Conservation (phyloP, 768 basidiomycete genomes). For the Auriscalpium vulgare region DNA sequence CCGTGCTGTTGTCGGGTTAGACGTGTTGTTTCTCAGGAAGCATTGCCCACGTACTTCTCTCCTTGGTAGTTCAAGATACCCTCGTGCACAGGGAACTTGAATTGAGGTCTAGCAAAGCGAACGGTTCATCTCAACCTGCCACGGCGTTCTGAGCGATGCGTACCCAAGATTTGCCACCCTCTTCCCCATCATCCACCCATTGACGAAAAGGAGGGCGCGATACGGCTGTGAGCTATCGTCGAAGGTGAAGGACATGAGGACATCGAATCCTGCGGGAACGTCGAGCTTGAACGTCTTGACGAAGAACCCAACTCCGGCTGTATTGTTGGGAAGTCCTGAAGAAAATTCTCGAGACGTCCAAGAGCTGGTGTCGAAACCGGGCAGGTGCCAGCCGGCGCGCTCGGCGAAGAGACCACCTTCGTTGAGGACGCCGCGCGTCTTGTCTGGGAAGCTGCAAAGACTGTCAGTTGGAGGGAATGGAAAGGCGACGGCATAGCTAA, state of each 20-base stretch:
- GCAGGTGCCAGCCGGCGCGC: slow-evolving; percentile 40
- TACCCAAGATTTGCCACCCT: slow-evolving; percentile 26
- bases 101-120: slow-evolving; percentile 44
- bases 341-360: slow-evolving; percentile 54
- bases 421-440: slow-evolving; percentile 39
- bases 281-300: slow-evolving; percentile 62
- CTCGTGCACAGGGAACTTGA: slow-evolving; percentile 76
- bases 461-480: neutral
- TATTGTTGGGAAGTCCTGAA: slow-evolving; percentile 45
- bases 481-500: slow-evolving; percentile 11
- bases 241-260: slow-evolving; percentile 66
- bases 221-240: slow-evolving; percentile 58
- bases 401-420: slow-evolving; percentile 39
- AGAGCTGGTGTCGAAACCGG: slow-evolving; percentile 50
- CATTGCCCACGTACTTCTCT: slow-evolving; percentile 42
- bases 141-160: neutral
- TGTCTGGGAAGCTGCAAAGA: slow-evolving; percentile 62
- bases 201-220: slow-evolving; percentile 67
- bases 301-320: slow-evolving; percentile 77
- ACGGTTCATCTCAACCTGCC: neutral
- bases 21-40: neutral
- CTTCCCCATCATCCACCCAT: slow-evolving; percentile 90
- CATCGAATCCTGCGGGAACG: slow-evolving; percentile 54
- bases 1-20: slow-evolving; percentile 4
- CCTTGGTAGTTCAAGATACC: slow-evolving; percentile 73